Evolutionary conservation across 2,329 filamentous ascomycete genomes (phyloP).

Genomic region (Aspergillus ochraceoroseus): DNA sequence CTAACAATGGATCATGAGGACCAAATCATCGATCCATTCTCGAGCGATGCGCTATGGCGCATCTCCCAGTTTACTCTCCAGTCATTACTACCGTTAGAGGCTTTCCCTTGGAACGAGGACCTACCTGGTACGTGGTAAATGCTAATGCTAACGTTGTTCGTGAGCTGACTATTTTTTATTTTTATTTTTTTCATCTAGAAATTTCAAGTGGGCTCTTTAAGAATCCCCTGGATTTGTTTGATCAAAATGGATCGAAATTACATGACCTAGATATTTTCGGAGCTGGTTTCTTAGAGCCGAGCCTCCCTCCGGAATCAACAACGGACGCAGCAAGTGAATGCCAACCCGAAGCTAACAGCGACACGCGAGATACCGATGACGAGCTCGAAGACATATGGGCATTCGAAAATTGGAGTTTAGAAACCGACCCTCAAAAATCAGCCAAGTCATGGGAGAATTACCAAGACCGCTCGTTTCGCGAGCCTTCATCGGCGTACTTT

Average conservation of each 20-base stretch:
- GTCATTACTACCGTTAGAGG: conserved; percentile 35
- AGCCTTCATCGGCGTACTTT: conserved; percentile 40
- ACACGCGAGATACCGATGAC: conserved; percentile 19
- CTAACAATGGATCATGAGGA: conserved; percentile 28
- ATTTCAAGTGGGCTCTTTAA: conserved; percentile 26
- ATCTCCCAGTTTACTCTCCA: conserved; percentile 38
- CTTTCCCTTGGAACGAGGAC: conserved; percentile 33
- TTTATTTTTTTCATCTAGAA: conserved; percentile 18
- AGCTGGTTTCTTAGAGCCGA: conserved; percentile 21
- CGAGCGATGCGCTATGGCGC: conserved; percentile 35
- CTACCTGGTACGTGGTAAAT: conserved; percentile 34
- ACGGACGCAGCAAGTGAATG: conserved; percentile 21
- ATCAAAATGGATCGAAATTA: conserved; percentile 27
- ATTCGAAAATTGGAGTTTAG: conserved; percentile 24
- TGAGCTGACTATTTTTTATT: background rate
- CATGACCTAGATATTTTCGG: conserved; percentile 34
- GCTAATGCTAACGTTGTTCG: too few relatives aligned
- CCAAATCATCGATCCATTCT: conserved; percentile 31
- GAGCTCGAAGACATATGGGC: conserved; percentile 36
- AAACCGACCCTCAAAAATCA: conserved; percentile 14
- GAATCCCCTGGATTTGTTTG: conserved; percentile 19
- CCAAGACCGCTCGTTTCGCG: conserved; percentile 28
- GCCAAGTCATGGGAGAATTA: conserved; percentile 44
- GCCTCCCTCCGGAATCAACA: conserved; percentile 20
- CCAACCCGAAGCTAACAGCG: conserved; percentile 21